Evolutionary conservation across 2,329 filamentous ascomycete species (phyloP).

Genomic region (Coleophoma crateriformis): DNA sequence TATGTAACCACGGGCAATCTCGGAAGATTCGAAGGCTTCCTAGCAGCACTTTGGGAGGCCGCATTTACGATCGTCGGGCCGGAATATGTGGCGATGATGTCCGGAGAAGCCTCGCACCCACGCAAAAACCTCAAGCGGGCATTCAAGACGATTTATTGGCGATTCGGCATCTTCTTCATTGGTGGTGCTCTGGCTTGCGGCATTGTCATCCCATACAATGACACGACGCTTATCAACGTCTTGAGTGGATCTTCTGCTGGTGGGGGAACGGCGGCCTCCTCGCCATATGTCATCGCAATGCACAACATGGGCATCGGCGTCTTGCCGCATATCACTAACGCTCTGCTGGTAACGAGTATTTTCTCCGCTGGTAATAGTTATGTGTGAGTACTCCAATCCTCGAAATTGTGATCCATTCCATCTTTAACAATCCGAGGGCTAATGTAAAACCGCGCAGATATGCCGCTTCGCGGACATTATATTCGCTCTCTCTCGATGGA

Average conservation of each 20-base stretch:
- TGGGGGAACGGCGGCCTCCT: slow-evolving; percentile 46
- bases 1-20: slow-evolving; percentile 56
- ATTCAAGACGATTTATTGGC: slow-evolving; percentile 56
- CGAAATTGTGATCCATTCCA: neutral
- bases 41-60: slow-evolving; percentile 44
- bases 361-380: slow-evolving; percentile 55
- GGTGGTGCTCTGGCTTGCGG: slow-evolving; percentile 50
- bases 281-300: slow-evolving; percentile 61
- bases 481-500: slow-evolving; percentile 1
- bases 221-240: slow-evolving; percentile 42
- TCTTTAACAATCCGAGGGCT: no score
- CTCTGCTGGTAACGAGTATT: slow-evolving; percentile 60
- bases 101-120: slow-evolving; percentile 46
- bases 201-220: slow-evolving; percentile 49
- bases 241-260: slow-evolving; percentile 42
- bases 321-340: slow-evolving; percentile 63
- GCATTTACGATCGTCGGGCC: slow-evolving; percentile 50
- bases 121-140: slow-evolving; percentile 48
- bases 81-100: slow-evolving; percentile 43
- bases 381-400: slow-evolving; percentile 36
- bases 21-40: slow-evolving; percentile 66
- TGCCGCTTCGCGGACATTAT: slow-evolving; percentile 1
- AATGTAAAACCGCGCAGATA: neutral
- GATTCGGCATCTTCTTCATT: slow-evolving; percentile 53
- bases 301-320: slow-evolving; percentile 55